Conservation (phyloP, 257 asterid genomes). For the Solanum habrochaites region DNA sequence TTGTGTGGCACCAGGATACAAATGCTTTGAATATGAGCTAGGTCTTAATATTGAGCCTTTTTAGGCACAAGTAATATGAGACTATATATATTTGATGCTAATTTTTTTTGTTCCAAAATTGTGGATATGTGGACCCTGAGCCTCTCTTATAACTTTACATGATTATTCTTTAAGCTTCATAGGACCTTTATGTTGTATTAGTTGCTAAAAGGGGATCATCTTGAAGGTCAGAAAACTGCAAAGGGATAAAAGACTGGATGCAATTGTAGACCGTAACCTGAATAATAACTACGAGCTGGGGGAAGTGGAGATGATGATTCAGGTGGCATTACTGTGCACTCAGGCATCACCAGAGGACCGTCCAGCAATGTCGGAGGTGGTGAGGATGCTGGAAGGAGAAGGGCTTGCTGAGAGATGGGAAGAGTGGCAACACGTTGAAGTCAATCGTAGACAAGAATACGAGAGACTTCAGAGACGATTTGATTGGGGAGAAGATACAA, state of each 20-base stretch:
- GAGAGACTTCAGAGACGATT: not conserved
- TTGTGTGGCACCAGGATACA: not conserved
- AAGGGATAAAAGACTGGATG: constrained; percentile 57
- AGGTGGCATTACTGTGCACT: constrained; percentile 80
- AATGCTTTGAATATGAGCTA: not conserved
- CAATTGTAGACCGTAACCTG: constrained; percentile 68
- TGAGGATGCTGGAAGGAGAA: constrained; percentile 86
- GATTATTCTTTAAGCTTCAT: not conserved
- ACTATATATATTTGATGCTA: not conserved
- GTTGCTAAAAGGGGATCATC: not conserved
- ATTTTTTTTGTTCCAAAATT: not conserved
- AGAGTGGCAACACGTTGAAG: constrained; percentile 73
- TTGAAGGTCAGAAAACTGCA: constrained; percentile 70
- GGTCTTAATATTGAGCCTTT: not conserved
- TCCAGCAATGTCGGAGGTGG: constrained; percentile 85
- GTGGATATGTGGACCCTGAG: not conserved
- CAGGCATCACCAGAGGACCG: constrained; percentile 81
- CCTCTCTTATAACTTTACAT: not conserved
- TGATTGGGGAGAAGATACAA: constrained; percentile 75
- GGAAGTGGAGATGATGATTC: constrained; percentile 90
- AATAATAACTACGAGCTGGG: constrained; percentile 25
- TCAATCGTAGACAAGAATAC: constrained; percentile 18
- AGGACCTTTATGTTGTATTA: not conserved
- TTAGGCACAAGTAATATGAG: not conserved
- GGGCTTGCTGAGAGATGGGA: constrained; percentile 90